These are phyloP conservation scores for Vaccinium corymbosum DNA, from an alignment of 148 eudicot species.

Conservation along the genomic window DNA sequence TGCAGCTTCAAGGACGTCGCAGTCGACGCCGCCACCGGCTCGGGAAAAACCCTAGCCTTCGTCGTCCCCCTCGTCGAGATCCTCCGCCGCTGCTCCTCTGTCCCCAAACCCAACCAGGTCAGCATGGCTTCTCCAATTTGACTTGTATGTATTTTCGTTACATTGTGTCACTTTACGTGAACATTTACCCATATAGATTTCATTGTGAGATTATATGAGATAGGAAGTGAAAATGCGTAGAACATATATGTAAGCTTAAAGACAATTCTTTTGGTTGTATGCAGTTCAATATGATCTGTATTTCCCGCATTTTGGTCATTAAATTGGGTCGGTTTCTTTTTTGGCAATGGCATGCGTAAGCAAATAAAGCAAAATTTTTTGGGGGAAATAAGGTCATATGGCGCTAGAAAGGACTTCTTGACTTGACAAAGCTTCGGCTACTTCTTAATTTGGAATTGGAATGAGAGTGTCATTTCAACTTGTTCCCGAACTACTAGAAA, in stretches of 20 bases:
- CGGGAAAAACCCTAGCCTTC: constrained; percentile 92
- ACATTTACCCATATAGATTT: not conserved
- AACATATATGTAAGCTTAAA: not conserved
- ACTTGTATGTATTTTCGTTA: not conserved
- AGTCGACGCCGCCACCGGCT: constrained; percentile 97
- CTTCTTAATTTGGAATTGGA: not conserved
- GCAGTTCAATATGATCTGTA: not conserved
- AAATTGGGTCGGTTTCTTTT: too few relatives aligned
- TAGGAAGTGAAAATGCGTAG: not conserved
- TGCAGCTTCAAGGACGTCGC: constrained; percentile 75
- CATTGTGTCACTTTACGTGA: not conserved
- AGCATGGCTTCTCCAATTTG: not conserved
- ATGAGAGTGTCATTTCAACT: not conserved
- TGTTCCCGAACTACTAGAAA: not conserved
- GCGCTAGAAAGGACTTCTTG: not conserved
- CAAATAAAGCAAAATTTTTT: not conserved
- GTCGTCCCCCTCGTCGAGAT: constrained; percentile 75
- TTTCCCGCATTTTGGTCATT: not conserved
- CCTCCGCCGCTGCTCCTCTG: constrained; percentile 48
- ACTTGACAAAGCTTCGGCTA: not conserved
- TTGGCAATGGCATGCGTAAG: not conserved
- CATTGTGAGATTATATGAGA: not conserved
- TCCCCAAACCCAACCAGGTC: constrained; percentile 74
- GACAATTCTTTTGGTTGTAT: not conserved
- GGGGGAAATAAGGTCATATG: not conserved